These are phyloP conservation scores for Firmiana major DNA, from an alignment of 345 rosid genomes.

Conservation along the genomic window DNA sequence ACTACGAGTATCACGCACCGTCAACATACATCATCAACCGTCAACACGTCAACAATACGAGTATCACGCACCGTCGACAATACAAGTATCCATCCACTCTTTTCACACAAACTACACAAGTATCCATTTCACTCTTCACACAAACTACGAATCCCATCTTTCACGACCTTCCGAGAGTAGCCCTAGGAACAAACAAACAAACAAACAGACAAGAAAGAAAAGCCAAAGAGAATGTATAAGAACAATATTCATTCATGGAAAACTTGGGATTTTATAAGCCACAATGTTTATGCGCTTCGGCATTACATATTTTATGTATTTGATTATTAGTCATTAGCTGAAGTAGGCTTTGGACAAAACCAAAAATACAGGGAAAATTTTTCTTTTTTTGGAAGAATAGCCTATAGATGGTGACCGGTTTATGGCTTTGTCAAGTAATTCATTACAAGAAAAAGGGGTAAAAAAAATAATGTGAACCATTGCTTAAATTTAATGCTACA, in stretches of 20 bases:
- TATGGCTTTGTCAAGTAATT: constrained; percentile 28
- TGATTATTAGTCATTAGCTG: constrained; percentile 23
- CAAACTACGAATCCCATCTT: too few relatives aligned
- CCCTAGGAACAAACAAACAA: not conserved
- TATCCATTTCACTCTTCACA: too few relatives aligned
- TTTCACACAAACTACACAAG: too few relatives aligned
- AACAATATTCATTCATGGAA: constrained; percentile 17
- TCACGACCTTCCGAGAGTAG: not conserved
- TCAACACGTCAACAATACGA: too few relatives aligned
- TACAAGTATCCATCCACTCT: too few relatives aligned
- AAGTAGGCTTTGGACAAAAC: constrained; percentile 15
- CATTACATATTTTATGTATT: constrained; percentile 3
- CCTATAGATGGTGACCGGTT: constrained; percentile 8
- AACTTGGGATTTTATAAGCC: constrained; percentile 17
- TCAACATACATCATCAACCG: too few relatives aligned
- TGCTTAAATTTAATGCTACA: constrained; percentile 29
- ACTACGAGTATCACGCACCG: too few relatives aligned
- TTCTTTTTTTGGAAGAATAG: constrained; percentile 4
- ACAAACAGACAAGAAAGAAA: too few relatives aligned
- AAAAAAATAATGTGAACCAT: constrained; percentile 25
- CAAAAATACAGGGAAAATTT: not conserved
- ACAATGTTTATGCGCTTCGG: constrained; percentile 22
- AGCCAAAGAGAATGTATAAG: not conserved
- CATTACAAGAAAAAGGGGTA: constrained; percentile 24
- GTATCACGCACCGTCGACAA: too few relatives aligned